Conservation (phyloP, 306 rosid species). For the Cucurbita moschata region DNA sequence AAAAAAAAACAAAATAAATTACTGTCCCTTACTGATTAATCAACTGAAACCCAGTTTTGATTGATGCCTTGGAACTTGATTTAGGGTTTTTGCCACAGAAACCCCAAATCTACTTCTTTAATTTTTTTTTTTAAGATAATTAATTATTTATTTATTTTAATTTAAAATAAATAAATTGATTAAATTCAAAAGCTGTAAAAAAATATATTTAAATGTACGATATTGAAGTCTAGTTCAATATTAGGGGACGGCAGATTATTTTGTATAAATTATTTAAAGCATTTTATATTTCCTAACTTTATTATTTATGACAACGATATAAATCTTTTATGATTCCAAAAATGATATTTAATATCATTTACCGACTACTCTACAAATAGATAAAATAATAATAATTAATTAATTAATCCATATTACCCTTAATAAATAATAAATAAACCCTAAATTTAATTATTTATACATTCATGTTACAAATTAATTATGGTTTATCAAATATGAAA, state of each 20-base stretch:
- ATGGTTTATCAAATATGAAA: no score
- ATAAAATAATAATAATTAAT: no score
- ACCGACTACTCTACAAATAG: background rate
- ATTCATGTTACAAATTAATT: no score
- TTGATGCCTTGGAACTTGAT: background rate
- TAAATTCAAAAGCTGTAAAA: background rate
- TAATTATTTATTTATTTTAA: no score
- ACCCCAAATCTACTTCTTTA: background rate
- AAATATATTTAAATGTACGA: background rate
- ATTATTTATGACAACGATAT: background rate
- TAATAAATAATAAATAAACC: no score
- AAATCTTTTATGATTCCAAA: background rate
- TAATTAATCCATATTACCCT: no score
- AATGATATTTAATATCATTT: background rate
- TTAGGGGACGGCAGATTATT: background rate
- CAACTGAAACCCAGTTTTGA: background rate
- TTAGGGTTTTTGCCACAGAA: background rate
- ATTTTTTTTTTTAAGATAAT: no score
- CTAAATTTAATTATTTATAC: no score
- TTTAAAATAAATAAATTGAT: background rate
- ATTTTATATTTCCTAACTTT: background rate
- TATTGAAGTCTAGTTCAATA: background rate
- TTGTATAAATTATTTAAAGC: background rate
- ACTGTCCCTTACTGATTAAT: background rate
- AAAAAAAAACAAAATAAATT: background rate